Conservation (phyloP, 768 basidiomycete species). For the Strobilomyces echinocephalus region DNA sequence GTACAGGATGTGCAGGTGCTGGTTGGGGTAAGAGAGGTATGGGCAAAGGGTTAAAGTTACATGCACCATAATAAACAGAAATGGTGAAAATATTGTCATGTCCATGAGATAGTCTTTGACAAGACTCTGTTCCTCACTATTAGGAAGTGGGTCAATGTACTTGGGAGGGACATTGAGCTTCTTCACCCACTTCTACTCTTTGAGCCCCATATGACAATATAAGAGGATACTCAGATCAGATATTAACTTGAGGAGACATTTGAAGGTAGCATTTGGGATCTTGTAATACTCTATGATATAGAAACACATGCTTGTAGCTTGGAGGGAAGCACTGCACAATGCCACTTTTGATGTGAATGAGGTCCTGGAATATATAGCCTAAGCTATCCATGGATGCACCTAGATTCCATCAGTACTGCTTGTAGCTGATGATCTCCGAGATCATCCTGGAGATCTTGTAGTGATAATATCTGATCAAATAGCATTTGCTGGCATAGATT, state of each 20-base stretch:
- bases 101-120: slow-evolving; percentile 96
- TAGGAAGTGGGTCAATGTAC: slow-evolving; percentile 84
- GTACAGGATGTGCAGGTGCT: too few species aligned
- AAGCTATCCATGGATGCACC: slow-evolving; percentile 71
- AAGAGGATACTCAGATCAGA: slow-evolving; percentile 72
- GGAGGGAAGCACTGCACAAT: slow-evolving; percentile 88
- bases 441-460: too few species aligned
- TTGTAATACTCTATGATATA: slow-evolving; percentile 90
- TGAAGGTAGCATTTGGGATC: slow-evolving; percentile 68
- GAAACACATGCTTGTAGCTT: slow-evolving; percentile 84
- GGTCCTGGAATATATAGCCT: slow-evolving; percentile 90
- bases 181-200: slow-evolving; percentile 95
- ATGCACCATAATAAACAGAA: too few species aligned
- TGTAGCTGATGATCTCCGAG: too few species aligned
- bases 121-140: slow-evolving; percentile 87
- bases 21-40: too few species aligned
- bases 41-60: too few species aligned
- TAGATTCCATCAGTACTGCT: slow-evolving; percentile 66
- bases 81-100: too few species aligned
- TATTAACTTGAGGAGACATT: slow-evolving; percentile 59
- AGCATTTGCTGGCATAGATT: too few species aligned
- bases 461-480: too few species aligned
- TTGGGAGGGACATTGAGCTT: slow-evolving; percentile 82
- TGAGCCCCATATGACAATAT: slow-evolving; percentile 90
- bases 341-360: slow-evolving; percentile 84